Conservation (phyloP, 441 rosid species). For the Populus hybrid region DNA sequence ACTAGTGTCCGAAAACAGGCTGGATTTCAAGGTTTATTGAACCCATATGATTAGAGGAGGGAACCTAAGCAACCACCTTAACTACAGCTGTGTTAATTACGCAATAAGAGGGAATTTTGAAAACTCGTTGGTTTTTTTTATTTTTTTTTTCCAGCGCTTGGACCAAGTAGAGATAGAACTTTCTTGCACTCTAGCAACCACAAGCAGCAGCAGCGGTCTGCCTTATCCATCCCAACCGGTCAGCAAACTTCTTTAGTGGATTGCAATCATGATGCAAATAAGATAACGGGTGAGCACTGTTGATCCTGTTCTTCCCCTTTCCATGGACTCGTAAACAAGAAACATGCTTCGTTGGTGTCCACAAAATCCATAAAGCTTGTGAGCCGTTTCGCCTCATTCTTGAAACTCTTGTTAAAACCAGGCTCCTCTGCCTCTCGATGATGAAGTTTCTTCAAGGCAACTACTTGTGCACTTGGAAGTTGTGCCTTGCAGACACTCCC, state of each 20-base stretch:
- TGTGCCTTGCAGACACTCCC: slow-evolving; percentile 16
- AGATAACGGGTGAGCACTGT: slow-evolving; percentile 1
- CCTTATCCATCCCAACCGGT: neutral
- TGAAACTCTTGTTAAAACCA: slow-evolving; percentile 8
- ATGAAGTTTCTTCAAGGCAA: slow-evolving; percentile 21
- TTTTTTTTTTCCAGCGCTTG: neutral
- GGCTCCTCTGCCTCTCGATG: slow-evolving; percentile 15
- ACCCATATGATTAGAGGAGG: neutral
- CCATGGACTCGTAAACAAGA: slow-evolving; percentile 17
- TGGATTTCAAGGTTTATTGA: neutral
- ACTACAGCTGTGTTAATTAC: neutral
- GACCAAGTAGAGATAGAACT: neutral
- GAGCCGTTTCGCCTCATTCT: slow-evolving; percentile 9
- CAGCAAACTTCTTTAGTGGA: neutral
- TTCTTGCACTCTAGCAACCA: neutral
- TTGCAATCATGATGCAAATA: slow-evolving; percentile 11
- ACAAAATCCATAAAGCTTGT: slow-evolving; percentile 17
- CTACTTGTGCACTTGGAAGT: slow-evolving; percentile 2
- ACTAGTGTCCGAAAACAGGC: neutral
- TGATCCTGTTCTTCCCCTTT: slow-evolving; percentile 8
- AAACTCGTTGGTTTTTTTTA: neutral
- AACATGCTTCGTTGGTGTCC: slow-evolving; percentile 9
- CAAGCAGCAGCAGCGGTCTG: neutral
- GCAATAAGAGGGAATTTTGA: neutral
- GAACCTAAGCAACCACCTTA: neutral